Percentiles rank a stretch among this genome's conserved stretches.
Conservation (phyloP, 148 eudicot genomes). For the Suaeda aralocaspica region DNA sequence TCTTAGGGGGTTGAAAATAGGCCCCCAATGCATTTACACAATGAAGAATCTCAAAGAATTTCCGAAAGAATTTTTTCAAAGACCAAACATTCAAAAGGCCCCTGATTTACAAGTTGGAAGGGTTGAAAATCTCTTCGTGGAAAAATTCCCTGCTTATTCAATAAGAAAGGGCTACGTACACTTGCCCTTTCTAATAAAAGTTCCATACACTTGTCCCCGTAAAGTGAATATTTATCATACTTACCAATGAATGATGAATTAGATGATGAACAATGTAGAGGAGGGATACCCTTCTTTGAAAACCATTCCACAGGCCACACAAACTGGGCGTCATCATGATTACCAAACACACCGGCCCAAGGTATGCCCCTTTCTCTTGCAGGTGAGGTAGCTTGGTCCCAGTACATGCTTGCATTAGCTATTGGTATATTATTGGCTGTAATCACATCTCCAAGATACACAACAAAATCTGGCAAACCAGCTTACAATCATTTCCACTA, state of each 20-base stretch:
- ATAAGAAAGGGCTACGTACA: neutral
- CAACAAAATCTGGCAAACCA: constrained; percentile 56
- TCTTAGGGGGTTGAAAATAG: neutral
- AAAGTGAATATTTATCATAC: neutral
- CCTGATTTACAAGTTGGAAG: neutral
- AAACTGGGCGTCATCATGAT: constrained; percentile 82
- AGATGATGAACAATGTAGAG: constrained; percentile 40
- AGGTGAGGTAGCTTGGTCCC: constrained; percentile 73
- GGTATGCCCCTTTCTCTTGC: constrained; percentile 64
- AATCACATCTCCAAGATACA: constrained; percentile 82
- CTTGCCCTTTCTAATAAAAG: neutral
- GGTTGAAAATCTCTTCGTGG: neutral
- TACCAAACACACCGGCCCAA: constrained; percentile 74
- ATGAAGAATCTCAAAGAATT: neutral
- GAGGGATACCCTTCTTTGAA: constrained; percentile 61
- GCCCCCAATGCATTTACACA: no score
- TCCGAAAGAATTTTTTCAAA: neutral
- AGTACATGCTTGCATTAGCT: constrained; percentile 66
- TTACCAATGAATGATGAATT: constrained; percentile 33
- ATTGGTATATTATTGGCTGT: constrained; percentile 72
- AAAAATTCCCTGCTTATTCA: neutral
- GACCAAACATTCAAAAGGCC: neutral
- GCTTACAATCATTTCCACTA: neutral
- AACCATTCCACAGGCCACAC: constrained; percentile 90
- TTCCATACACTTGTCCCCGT: neutral